Evolutionary conservation across 2,329 filamentous ascomycete species (phyloP).

Genomic region (Fusarium domesticum): DNA sequence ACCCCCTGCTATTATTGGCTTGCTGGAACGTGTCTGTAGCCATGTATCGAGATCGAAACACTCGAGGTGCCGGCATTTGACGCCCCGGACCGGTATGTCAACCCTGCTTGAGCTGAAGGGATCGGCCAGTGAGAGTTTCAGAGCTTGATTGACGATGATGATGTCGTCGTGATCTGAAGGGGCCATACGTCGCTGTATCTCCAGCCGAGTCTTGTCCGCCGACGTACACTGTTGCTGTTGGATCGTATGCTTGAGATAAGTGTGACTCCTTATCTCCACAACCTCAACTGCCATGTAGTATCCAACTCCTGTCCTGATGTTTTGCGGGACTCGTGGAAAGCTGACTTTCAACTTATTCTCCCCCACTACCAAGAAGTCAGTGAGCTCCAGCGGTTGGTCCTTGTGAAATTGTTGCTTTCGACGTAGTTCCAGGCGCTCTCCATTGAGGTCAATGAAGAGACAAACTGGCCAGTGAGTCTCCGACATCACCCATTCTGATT

Average conservation of each 20-base stretch:
- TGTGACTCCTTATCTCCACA: conserved; percentile 54
- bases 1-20: conserved; percentile 29
- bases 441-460: conserved; percentile 68
- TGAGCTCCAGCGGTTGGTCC: conserved; percentile 74
- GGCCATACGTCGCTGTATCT: conserved; percentile 52
- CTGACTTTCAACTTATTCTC: conserved; percentile 60
- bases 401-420: conserved; percentile 71
- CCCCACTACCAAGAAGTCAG: conserved; percentile 55
- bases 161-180: conserved; percentile 54
- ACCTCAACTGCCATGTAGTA: conserved; percentile 70
- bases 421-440: conserved; percentile 52
- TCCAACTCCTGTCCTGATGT: conserved; percentile 15
- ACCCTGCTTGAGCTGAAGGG: conserved; percentile 66
- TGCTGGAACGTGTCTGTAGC: conserved; percentile 61
- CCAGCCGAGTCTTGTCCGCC: conserved; percentile 48
- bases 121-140: conserved; percentile 61
- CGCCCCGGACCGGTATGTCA: conserved; percentile 67
- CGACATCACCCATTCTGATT: conserved; percentile 59
- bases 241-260: conserved; percentile 42
- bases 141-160: conserved; percentile 52
- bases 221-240: conserved; percentile 38
- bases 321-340: conserved; percentile 30
- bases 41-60: conserved; percentile 89
- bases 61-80: conserved; percentile 70
- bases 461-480: conserved; percentile 69